A percentile compares a stretch with the other conserved stretches of the same genome.
Conservation (phyloP, 768 basidiomycete species). For the Hirschioporus abietinus region DNA sequence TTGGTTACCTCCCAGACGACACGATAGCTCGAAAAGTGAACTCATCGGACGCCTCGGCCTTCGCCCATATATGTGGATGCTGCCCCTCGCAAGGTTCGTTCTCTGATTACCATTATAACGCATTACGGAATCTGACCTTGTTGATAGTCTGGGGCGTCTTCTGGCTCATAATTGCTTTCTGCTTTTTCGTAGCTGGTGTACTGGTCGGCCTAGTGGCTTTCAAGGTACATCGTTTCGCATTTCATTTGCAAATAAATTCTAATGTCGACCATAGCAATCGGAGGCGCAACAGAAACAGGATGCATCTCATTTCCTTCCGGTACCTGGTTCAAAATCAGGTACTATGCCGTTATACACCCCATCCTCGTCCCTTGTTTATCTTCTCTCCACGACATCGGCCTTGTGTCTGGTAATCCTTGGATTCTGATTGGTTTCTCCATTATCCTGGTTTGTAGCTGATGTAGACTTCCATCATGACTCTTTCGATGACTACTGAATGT, state of each 20-base stretch:
- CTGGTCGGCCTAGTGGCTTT: conserved; percentile 76
- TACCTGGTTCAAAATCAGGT: conserved; percentile 43
- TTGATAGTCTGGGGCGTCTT: conserved; percentile 81
- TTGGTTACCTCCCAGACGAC: conserved; percentile 48
- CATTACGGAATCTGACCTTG: background rate
- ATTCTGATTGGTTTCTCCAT: background rate
- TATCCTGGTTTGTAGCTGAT: background rate
- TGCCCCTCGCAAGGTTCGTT: conserved; percentile 69
- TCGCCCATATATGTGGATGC: conserved; percentile 81
- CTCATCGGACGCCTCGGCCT: conserved; percentile 81
- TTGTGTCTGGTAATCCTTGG: background rate
- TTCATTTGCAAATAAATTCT: background rate
- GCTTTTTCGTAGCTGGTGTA: conserved; percentile 71
- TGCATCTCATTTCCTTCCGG: conserved; percentile 54
- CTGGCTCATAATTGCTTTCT: conserved; percentile 72
- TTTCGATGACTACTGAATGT: background rate
- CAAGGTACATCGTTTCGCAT: conserved; percentile 50
- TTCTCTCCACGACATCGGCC: background rate
- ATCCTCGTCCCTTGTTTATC: background rate
- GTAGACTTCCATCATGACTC: background rate
- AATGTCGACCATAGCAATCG: conserved; percentile 41
- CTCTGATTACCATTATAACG: conserved; percentile 9
- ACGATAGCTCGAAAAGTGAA: conserved; percentile 82
- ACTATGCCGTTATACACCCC: conserved; percentile 15
- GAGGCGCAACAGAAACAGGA: conserved; percentile 48